Evolutionary conservation across 371 early-diverging fungal genomes (phyloP).

Genomic region (Circinella umbellata): DNA sequence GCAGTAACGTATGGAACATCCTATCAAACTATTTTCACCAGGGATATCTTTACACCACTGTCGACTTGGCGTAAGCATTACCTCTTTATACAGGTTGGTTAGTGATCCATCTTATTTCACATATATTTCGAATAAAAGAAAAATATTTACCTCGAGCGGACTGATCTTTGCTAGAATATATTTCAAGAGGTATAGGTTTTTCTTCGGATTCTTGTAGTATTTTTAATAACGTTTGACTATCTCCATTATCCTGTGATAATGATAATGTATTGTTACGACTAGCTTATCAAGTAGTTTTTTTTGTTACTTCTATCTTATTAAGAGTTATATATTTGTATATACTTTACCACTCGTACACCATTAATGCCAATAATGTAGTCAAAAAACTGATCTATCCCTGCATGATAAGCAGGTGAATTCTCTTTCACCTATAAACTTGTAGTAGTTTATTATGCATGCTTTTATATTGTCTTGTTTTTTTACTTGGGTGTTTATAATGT

Average conservation of each 20-base stretch:
- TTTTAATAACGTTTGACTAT: constrained; percentile 51
- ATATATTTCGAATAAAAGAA: background rate
- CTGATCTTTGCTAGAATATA: constrained; percentile 76
- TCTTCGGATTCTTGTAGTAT: constrained; percentile 57
- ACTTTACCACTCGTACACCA: constrained; percentile 56
- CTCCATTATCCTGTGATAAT: constrained; percentile 46
- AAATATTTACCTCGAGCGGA: constrained; percentile 58
- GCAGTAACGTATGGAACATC: constrained; percentile 79
- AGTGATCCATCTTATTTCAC: no score
- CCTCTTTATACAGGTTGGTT: constrained; percentile 35
- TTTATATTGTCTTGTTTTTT: background rate
- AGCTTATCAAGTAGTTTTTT: background rate
- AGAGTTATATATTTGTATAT: background rate
- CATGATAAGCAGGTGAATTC: constrained; percentile 70
- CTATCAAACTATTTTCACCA: constrained; percentile 50
- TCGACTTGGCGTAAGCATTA: constrained; percentile 58
- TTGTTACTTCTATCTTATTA: background rate
- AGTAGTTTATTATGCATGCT: constrained; percentile 2
- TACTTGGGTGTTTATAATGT: background rate
- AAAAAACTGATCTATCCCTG: constrained; percentile 79
- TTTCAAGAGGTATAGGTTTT: constrained; percentile 58
- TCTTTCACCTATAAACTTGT: constrained; percentile 56
- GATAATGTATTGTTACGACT: no score
- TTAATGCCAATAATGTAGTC: constrained; percentile 77
- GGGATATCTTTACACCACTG: constrained; percentile 53